Conservation (phyloP, 1,284 basidiomycete species). For the Apiotrichum laibachii region DNA sequence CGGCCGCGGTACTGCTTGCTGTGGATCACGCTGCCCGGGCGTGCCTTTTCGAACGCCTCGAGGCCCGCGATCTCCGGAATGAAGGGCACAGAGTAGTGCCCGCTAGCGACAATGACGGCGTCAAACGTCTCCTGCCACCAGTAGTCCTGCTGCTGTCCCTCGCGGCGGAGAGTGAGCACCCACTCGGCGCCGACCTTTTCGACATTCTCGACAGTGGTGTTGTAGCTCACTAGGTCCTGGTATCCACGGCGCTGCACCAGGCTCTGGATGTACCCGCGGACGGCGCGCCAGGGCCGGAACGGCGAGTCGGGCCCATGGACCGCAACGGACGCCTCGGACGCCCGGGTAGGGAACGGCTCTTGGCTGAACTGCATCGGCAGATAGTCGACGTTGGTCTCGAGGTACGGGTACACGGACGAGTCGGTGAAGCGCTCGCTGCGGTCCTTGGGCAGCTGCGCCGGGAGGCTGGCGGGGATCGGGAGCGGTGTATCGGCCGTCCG, state of each 20-base stretch:
- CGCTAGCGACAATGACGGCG: slow-evolving; percentile 55
- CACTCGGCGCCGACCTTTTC: slow-evolving; percentile 48
- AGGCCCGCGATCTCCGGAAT: slow-evolving; percentile 53
- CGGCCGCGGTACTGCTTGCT: slow-evolving; percentile 15
- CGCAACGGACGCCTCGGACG: background rate
- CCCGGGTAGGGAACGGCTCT: slow-evolving; percentile 10
- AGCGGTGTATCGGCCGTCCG: slow-evolving; percentile 11
- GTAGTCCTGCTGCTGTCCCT: slow-evolving; percentile 43
- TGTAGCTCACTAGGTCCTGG: slow-evolving; percentile 52
- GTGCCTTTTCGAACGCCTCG: slow-evolving; percentile 50
- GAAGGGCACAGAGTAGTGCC: slow-evolving; percentile 55
- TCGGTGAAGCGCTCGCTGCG: slow-evolving; percentile 4
- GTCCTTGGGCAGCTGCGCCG: slow-evolving; percentile 1
- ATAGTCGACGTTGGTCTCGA: slow-evolving; percentile 13
- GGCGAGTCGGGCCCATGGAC: slow-evolving; percentile 9
- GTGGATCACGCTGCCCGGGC: slow-evolving; percentile 52
- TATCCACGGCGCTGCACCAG: slow-evolving; percentile 50
- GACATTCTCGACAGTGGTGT: slow-evolving; percentile 56
- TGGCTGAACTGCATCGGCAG: slow-evolving; percentile 10
- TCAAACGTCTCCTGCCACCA: slow-evolving; percentile 52
- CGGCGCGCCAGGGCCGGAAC: slow-evolving; percentile 11
- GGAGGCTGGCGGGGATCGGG: slow-evolving; percentile 3
- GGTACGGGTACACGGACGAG: slow-evolving; percentile 15
- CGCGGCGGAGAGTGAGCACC: slow-evolving; percentile 46
- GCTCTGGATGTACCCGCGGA: slow-evolving; percentile 29